These are phyloP conservation scores for Triticum timopheevii DNA, from an alignment of 176 grass and related monocot species.

Conservation along the genomic window DNA sequence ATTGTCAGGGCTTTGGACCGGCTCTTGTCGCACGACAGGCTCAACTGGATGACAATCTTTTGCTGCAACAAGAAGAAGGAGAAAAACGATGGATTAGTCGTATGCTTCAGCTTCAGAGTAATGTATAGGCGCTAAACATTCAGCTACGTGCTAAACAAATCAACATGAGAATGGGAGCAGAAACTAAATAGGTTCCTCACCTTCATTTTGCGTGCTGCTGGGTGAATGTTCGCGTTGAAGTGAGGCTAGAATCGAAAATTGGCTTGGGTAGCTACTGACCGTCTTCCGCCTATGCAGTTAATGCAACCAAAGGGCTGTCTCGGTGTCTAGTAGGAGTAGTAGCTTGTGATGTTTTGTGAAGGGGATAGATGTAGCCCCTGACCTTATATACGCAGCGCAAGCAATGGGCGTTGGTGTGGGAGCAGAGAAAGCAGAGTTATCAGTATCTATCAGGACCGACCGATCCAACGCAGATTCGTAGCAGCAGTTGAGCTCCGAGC, in stretches of 20 bases:
- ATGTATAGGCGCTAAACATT: background rate
- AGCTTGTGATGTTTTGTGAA: background rate
- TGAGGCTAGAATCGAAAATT: too few species aligned
- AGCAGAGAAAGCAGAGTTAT: background rate
- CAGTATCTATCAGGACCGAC: background rate
- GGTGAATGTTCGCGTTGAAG: too few species aligned
- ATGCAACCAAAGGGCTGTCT: too few species aligned
- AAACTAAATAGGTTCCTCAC: background rate
- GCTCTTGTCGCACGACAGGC: slow-evolving; percentile 38
- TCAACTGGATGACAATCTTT: slow-evolving; percentile 53
- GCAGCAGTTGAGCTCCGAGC: background rate
- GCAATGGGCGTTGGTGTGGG: background rate
- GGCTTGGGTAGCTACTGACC: background rate
- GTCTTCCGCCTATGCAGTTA: too few species aligned
- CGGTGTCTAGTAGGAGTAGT: too few species aligned
- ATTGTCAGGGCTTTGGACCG: slow-evolving; percentile 26
- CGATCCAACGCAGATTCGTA: background rate
- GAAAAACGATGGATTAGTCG: background rate
- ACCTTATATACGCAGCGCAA: background rate
- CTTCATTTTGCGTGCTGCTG: slow-evolving; percentile 26
- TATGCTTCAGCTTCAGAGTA: background rate
- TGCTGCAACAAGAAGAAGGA: slow-evolving; percentile 23
- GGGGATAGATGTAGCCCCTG: too few species aligned
- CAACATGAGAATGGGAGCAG: background rate
- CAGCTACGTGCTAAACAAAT: background rate